A percentile compares a stretch with the other conserved stretches of the same genome.
Evolutionary conservation across 139 green algal genomes (phyloP).

Genomic region (Auxenochlorella pyrenoidosa): DNA sequence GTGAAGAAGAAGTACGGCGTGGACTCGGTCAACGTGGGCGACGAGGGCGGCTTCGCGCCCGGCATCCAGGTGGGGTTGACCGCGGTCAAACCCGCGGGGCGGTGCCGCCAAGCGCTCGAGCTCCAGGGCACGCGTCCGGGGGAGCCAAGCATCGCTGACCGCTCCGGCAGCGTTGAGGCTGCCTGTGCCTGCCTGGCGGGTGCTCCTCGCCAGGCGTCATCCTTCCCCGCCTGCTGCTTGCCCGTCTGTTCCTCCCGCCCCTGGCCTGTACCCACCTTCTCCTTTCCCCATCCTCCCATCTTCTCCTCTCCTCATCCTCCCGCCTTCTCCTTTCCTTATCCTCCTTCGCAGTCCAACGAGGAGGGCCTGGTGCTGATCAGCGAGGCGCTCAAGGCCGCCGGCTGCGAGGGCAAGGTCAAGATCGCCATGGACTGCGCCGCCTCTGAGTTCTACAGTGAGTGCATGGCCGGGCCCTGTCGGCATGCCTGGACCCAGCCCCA

Average conservation of each 20-base stretch:
- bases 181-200: no score
- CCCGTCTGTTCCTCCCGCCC: no score
- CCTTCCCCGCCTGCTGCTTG: no score
- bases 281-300: background rate
- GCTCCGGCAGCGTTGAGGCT: no score
- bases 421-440: slow-evolving; percentile 99
- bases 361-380: slow-evolving; percentile 95
- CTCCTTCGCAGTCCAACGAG: slow-evolving; percentile 76
- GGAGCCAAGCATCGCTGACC: no score
- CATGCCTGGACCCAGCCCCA: no score
- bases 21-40: slow-evolving; percentile 98
- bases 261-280: no score
- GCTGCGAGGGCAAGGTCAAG: slow-evolving; percentile 95
- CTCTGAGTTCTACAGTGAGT: slow-evolving; percentile 85
- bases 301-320: background rate
- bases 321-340: slow-evolving; percentile 85
- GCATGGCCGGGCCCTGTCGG: background rate
- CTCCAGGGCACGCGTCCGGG: no score
- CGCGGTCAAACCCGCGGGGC: no score
- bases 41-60: slow-evolving; percentile 99
- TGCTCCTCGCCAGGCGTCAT: no score
- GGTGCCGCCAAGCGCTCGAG: no score
- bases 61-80: slow-evolving; percentile 75
- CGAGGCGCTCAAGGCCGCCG: slow-evolving; percentile 88
- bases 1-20: slow-evolving; percentile 99